Evolutionary conservation across 495 filamentous ascomycete genomes (phyloP), one percentile per base, ranked within the genome.

Genomic region (Trichoderma erinaceum): DNA sequence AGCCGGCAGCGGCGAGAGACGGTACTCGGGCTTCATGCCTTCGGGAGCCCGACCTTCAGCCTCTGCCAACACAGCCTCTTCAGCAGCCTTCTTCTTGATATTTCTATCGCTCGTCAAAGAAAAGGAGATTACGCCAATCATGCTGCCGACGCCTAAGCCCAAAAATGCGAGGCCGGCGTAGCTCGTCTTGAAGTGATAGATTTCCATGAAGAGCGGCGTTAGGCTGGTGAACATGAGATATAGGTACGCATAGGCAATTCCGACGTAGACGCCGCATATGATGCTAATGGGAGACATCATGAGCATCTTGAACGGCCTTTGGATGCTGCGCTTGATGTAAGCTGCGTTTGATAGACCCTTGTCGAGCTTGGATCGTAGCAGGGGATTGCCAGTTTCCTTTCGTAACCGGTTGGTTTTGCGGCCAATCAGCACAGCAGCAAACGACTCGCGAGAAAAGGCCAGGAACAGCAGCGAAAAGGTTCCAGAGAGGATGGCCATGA

Each of bases 181-280:
- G 41, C 72, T 70, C 0, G 75, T 70, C 13, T 70, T 67, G 64
- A 79, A 83, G 64, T 73, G 70, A 73, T 90, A 89, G 0, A 79
- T 75, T 21, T 76, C 70, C 29, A 76, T 73, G 70, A 88, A 91
- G 41, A 90, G 83, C 23, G 75, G 71, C 1, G 87, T 84, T 72
- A 90, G 84, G 18, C 85, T 85, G 23, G 86, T 88, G 77, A 90
- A 90, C 58, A 93, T 80, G 70, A 94, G 85, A 75, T 93, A 94
- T 23, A 93, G 75, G 50, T 88, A 88, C 13, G 89, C 88, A 73
- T 92, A 93, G 12, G 87, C 79, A 68, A 92, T 84, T 27, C 87
- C 82, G 78, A 92, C 86, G 77, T 92, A 93, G 2, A 91, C 69
- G 6, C 86, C 88, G 21, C 90, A 82, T 41, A 89, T 74, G 70